Percentiles rank a stretch among this genome's conserved stretches.
Conservation (phyloP, 441 rosid genomes). For the Viola pubescens region DNA sequence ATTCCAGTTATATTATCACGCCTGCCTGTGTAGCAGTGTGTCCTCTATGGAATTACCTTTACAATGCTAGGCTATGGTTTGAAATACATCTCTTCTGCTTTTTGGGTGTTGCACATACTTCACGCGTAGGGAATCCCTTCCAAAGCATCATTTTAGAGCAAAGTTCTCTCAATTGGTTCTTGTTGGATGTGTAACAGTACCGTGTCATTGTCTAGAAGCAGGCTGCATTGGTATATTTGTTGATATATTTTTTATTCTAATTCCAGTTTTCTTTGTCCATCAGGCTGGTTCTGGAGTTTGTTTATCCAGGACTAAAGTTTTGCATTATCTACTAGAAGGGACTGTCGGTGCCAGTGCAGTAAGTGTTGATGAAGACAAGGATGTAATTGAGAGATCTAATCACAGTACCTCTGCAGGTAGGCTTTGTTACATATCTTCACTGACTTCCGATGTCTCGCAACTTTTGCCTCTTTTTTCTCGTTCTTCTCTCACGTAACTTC, state of each 20-base stretch:
- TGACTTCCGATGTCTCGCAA: not conserved
- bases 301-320: constrained; percentile 45
- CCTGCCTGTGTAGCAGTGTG: too few species aligned
- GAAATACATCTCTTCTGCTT: not conserved
- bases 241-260: not conserved
- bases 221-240: not conserved
- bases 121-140: not conserved
- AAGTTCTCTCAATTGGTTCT: not conserved
- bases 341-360: constrained; percentile 65
- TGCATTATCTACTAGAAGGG: constrained; percentile 61
- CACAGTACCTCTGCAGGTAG: not conserved
- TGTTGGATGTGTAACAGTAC: not conserved
- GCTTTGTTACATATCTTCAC: not conserved
- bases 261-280: constrained; percentile 7
- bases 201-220: not conserved
- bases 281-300: constrained; percentile 54
- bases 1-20: too few species aligned
- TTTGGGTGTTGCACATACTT: not conserved
- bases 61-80: not conserved
- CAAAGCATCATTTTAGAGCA: too few species aligned
- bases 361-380: constrained; percentile 39
- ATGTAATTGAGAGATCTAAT: constrained; percentile 20
- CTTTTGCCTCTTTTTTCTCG: not conserved
- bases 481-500: constrained; percentile 2
- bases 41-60: too few species aligned